These are phyloP conservation scores for Dendryphion nanum DNA, from an alignment of 2,329 filamentous ascomycete genomes.

Conservation along the genomic window DNA sequence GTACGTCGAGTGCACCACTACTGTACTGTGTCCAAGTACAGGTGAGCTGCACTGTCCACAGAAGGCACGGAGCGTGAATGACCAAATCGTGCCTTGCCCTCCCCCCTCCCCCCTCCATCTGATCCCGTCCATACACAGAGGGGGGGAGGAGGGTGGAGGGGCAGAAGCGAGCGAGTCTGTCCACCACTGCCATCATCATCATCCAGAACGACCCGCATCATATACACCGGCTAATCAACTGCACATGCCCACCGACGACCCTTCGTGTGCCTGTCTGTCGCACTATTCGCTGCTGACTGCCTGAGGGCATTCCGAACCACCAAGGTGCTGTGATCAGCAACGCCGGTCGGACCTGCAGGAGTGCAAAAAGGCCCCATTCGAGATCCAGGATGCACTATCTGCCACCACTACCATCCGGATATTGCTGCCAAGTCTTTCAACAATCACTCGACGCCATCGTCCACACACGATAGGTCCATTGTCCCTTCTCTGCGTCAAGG, in stretches of 20 bases:
- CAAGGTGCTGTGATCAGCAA: constrained; percentile 16
- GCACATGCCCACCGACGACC: constrained; percentile 10
- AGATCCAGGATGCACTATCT: constrained; percentile 13
- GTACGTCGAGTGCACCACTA: no score
- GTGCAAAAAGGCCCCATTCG: constrained; percentile 17
- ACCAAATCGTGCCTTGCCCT: constrained; percentile 12
- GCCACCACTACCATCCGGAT: constrained; percentile 18
- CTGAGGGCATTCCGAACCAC: constrained; percentile 14
- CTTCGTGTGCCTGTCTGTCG: constrained; percentile 12
- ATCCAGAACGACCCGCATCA: constrained; percentile 14
- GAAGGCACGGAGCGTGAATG: constrained; percentile 22
- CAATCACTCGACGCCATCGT: constrained; percentile 16
- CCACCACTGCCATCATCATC: constrained; percentile 6
- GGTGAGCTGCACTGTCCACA: constrained; percentile 15
- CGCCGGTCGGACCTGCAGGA: constrained; percentile 32
- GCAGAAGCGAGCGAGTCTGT: constrained; percentile 15
- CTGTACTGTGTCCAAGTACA: no score
- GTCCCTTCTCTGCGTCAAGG: constrained; percentile 18
- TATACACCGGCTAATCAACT: constrained; percentile 33
- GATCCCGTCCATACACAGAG: no score
- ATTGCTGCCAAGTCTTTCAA: constrained; percentile 27
- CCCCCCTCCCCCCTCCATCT: constrained; percentile 11
- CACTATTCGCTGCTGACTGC: constrained; percentile 14
- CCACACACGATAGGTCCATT: constrained; percentile 18
- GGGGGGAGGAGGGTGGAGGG: constrained; percentile 10